Conservation (phyloP, 768 basidiomycete genomes). For the Pholiota microspora region DNA sequence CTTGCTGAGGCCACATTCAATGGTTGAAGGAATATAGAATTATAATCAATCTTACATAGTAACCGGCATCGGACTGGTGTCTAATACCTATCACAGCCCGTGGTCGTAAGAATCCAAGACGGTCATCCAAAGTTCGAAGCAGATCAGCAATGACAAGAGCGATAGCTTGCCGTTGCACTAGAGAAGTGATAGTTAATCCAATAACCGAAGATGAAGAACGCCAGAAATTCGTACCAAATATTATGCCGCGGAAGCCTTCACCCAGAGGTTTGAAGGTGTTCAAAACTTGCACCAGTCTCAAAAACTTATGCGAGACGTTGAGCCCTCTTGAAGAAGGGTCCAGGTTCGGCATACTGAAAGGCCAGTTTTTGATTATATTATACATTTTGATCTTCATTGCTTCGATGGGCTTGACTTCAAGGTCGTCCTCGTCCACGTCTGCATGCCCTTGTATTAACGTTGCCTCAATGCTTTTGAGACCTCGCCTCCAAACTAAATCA, state of each 20-base stretch:
- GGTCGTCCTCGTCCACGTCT: conserved; percentile 32
- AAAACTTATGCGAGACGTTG: conserved; percentile 71
- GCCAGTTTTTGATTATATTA: conserved; percentile 55
- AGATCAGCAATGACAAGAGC: conserved; percentile 62
- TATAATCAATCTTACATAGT: conserved; percentile 14
- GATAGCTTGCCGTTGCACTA: conserved; percentile 53
- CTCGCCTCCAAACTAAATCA: conserved; percentile 67
- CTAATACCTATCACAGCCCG: conserved; percentile 41
- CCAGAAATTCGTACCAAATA: conserved; percentile 70
- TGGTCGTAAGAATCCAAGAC: conserved; percentile 54
- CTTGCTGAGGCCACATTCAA: conserved; percentile 32
- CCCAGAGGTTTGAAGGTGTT: conserved; percentile 51
- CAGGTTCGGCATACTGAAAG: conserved; percentile 62
- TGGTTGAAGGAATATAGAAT: conserved; percentile 1
- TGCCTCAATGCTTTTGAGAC: conserved; percentile 38
- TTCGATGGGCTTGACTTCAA: conserved; percentile 19
- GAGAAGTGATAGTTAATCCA: neutral
- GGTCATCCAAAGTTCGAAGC: conserved; percentile 50
- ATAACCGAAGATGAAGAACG: too few relatives aligned
- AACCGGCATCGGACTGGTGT: conserved; percentile 28
- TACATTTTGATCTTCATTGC: conserved; percentile 27
- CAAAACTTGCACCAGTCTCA: conserved; percentile 57
- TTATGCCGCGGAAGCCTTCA: conserved; percentile 60
- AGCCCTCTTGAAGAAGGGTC: conserved; percentile 54
- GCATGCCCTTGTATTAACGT: conserved; percentile 29